phyloP scores from a whole-genome alignment of 257 asterid genomes.

The Linaria vulgaris region DNA sequence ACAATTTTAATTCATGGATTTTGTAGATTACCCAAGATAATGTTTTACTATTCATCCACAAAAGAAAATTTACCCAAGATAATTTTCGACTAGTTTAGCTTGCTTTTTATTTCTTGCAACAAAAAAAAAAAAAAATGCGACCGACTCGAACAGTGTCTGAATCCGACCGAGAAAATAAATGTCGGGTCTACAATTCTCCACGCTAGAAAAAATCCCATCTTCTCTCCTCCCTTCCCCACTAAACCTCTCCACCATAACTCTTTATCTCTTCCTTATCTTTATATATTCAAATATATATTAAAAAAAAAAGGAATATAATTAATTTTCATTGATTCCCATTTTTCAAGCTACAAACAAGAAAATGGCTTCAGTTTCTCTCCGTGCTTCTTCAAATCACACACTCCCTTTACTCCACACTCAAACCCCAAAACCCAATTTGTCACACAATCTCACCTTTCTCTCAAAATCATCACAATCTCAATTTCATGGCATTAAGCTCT shows the following conservation, averaged over 20 bases:
- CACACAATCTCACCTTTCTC: slow-evolving; percentile 37
- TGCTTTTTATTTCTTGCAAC: no score
- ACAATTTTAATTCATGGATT: no score
- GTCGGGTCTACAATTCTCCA: slow-evolving; percentile 55
- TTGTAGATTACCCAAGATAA: no score
- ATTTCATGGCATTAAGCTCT: slow-evolving; percentile 63
- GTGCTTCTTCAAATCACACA: slow-evolving; percentile 28
- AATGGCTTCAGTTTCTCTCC: slow-evolving; percentile 72
- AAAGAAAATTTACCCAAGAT: no score
- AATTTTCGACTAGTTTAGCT: no score
- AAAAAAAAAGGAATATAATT: no score
- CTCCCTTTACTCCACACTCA: slow-evolving; percentile 45
- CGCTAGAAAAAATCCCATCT: slow-evolving; percentile 34
- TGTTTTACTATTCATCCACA: no score
- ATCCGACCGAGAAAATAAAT: background rate
- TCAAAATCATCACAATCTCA: slow-evolving; percentile 66
- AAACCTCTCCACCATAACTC: slow-evolving; percentile 32
- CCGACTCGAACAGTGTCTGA: no score
- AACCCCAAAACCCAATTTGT: slow-evolving; percentile 45
- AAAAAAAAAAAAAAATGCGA: no score
- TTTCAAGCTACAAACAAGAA: background rate
- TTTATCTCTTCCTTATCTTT: background rate
- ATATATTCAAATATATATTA: background rate
- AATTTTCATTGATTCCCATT: no score
- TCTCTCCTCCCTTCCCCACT: slow-evolving; percentile 9